phyloP scores from a whole-genome alignment of 345 rosid genomes.

The Populus alba region DNA sequence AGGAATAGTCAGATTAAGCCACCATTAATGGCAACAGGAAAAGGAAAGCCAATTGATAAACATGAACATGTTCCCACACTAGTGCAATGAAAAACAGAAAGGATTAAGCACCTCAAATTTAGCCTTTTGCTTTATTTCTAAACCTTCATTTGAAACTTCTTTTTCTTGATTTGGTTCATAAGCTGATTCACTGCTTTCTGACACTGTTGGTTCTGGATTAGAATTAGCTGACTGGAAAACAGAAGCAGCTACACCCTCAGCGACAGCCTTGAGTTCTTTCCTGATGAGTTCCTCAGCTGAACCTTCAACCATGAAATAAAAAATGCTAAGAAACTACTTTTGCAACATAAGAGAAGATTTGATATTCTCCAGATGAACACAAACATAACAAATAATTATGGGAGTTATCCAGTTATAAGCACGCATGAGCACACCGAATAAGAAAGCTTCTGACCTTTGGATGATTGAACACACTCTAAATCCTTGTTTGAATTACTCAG shows the following conservation, averaged over 20 bases:
- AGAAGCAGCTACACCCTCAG: conserved; percentile 68
- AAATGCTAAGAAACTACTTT: conserved; percentile 12
- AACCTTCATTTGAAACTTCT: conserved; percentile 25
- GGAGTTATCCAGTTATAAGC: background rate
- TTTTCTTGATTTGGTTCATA: conserved; percentile 24
- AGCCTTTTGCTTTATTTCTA: conserved; percentile 40
- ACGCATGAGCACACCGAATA: background rate
- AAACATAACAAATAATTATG: background rate
- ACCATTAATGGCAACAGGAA: background rate
- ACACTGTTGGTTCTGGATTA: conserved; percentile 24
- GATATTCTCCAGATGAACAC: background rate
- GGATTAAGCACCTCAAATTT: conserved; percentile 48
- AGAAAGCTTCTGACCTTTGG: conserved; percentile 40
- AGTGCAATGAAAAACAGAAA: background rate
- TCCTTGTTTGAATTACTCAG: conserved; percentile 30
- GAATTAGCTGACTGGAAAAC: conserved; percentile 43
- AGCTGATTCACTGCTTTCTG: conserved; percentile 27
- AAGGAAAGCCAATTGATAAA: background rate
- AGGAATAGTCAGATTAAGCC: background rate
- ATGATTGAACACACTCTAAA: conserved; percentile 33
- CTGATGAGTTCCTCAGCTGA: conserved; percentile 54
- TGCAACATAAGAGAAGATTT: background rate
- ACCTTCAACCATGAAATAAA: conserved; percentile 20
- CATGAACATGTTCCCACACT: background rate
- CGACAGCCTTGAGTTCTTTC: conserved; percentile 66